These are phyloP conservation scores for Plantago lanceolata DNA, from an alignment of 305 asterid species.

Conservation along the genomic window DNA sequence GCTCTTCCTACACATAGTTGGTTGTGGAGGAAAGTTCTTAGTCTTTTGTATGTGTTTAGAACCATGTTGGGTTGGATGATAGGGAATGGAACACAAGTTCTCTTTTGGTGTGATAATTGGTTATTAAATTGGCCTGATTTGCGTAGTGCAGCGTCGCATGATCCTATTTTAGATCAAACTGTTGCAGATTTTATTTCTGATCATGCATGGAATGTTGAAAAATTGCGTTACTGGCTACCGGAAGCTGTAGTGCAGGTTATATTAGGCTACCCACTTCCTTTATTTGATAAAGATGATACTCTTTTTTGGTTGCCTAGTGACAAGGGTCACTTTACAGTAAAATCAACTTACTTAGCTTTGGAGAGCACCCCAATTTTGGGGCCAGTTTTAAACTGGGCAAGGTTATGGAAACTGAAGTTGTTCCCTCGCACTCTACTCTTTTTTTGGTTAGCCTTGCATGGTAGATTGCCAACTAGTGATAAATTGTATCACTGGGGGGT, in stretches of 20 bases:
- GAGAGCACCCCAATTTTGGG: not conserved
- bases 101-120: not conserved
- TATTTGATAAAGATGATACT: not conserved
- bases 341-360: not conserved
- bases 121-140: no score
- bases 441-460: not conserved
- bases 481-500: not conserved
- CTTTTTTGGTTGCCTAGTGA: not conserved
- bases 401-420: not conserved
- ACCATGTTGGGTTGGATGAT: not conserved
- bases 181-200: no score
- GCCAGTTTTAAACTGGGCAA: not conserved
- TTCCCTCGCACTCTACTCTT: not conserved
- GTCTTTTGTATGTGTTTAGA: not conserved
- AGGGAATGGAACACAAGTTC: not conserved
- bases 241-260: no score
- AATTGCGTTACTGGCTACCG: no score
- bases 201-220: no score
- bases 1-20: not conserved
- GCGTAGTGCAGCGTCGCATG: no score
- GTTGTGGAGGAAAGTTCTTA: not conserved
- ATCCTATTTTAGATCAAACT: no score
- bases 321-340: not conserved
- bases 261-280: no score
- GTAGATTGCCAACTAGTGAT: not conserved